Evolutionary conservation across 257 asterid genomes (phyloP), one percentile per base, ranked within the genome.

Genomic region (Solanum habrochaites): DNA sequence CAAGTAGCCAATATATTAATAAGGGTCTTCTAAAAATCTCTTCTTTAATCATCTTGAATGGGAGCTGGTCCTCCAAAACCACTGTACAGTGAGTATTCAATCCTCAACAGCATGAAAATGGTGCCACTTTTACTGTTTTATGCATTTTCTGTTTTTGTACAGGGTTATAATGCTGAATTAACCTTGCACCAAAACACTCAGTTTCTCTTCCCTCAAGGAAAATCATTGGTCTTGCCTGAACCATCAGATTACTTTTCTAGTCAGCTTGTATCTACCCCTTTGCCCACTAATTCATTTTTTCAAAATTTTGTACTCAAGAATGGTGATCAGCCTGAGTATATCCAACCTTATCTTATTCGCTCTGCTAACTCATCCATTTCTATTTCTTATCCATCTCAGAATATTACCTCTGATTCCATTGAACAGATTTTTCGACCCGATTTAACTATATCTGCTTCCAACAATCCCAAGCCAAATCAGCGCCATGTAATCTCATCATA

Each of bases 221-320:
- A 92, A 67, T 97, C 99, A 67, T 32, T 92, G 4, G 95, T 95
- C 86, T 95, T 95, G 85, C 99, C 98, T 12, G 96, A 97, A 29
- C 98, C 99, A 74, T 89, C 98, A 56, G 85, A 69, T 11, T 93
- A 94, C 91, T 95, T 97, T 86, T 82, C 98, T 82, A 92, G 92
- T 6, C 69, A 91, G 21, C 98, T 97, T 89, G 94, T 93, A 86
- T 89, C 94, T 35, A 4, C 88, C 29, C 98, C 99, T 27, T 88
- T 95, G 49, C 99, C 99, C 69, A 97, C 99, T 10, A 97, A 93
- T 86, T 94, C 99, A 4, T 97, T 97, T 85, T 97, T 95, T 88
- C 99, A 97, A 43, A 97, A 97, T 86, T 91, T 94, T 66, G 93
- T 91, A 31, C 94, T 97, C 9, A 95, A 95, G 85, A 92, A 92